These are phyloP conservation scores for Psilocybe tampanensis DNA, from an alignment of 768 basidiomycete species.

Conservation along the genomic window DNA sequence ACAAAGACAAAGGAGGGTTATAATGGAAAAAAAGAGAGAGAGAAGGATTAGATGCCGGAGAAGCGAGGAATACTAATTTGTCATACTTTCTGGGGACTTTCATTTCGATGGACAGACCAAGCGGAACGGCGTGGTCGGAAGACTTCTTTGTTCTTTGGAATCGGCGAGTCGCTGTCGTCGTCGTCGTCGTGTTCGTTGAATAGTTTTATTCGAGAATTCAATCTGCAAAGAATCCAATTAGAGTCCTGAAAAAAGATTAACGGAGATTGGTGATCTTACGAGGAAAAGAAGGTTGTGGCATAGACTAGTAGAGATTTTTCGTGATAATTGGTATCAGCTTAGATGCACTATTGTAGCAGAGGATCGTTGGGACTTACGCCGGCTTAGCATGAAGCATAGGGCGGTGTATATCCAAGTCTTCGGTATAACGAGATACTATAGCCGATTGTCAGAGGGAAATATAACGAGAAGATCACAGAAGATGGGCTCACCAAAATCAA, in stretches of 20 bases:
- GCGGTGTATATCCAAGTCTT: constrained; percentile 35
- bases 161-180: constrained; percentile 13
- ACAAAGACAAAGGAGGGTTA: too few species aligned
- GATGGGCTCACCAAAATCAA: constrained; percentile 27
- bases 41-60: background rate
- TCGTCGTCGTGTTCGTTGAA: constrained; percentile 14
- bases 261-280: constrained; percentile 25
- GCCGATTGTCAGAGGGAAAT: background rate
- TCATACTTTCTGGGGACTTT: background rate
- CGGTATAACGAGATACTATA: constrained; percentile 30
- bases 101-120: constrained; percentile 8
- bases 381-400: constrained; percentile 34
- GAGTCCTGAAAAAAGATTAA: too few species aligned
- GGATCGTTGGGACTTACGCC: constrained; percentile 21
- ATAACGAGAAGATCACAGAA: background rate
- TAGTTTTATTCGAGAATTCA: constrained; percentile 35
- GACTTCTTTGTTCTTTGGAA: constrained; percentile 8
- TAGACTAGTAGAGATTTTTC: constrained; percentile 24
- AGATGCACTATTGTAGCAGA: background rate
- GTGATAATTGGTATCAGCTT: background rate
- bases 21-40: background rate
- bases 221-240: too few species aligned
- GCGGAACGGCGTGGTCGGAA: constrained; percentile 2
- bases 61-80: background rate
- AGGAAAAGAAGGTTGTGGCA: constrained; percentile 35